A percentile compares a stretch with the other conserved stretches of the same genome.
phyloP scores from a whole-genome alignment of 495 filamentous ascomycete species.

The Daldinia decipiens region DNA sequence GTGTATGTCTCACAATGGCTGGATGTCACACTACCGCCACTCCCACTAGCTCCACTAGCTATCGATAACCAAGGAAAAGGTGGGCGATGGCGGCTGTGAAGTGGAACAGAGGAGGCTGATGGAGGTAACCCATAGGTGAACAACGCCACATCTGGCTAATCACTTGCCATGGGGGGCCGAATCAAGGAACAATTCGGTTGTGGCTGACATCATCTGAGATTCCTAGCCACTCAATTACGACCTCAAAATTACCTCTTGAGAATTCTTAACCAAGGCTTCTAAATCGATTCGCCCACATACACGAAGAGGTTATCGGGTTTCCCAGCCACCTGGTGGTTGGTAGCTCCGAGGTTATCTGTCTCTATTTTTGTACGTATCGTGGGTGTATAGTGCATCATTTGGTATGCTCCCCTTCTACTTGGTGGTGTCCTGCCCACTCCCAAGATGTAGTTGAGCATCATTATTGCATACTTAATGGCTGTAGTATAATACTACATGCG shows the following conservation, averaged over 20 bases:
- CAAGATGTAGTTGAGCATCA: background rate
- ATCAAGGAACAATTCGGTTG: slow-evolving; percentile 7
- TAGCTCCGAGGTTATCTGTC: slow-evolving; percentile 5
- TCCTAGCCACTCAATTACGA: slow-evolving; percentile 33
- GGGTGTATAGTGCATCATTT: background rate
- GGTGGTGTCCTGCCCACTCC: slow-evolving; percentile 2
- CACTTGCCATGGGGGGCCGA: no score
- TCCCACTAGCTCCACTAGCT: slow-evolving; percentile 22
- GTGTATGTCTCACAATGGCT: slow-evolving; percentile 31
- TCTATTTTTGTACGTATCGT: background rate
- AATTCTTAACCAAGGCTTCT: background rate
- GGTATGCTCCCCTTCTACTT: background rate
- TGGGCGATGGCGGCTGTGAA: slow-evolving; percentile 22
- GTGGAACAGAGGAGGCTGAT: slow-evolving; percentile 26
- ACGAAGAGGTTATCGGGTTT: slow-evolving; percentile 8
- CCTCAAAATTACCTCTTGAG: background rate
- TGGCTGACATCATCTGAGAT: slow-evolving; percentile 27
- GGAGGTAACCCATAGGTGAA: slow-evolving; percentile 21
- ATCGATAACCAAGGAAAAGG: slow-evolving; percentile 29
- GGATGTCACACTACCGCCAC: slow-evolving; percentile 27
- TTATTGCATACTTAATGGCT: background rate
- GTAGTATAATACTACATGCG: slow-evolving; percentile 7
- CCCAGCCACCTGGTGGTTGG: slow-evolving; percentile 19
- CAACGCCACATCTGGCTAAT: slow-evolving; percentile 13
- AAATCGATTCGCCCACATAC: background rate